A percentile compares a stretch with the other conserved stretches of the same genome.
These are phyloP conservation scores for Colletotrichum tropicale DNA, from an alignment of 2,329 filamentous ascomycete genomes.

Conservation along the genomic window DNA sequence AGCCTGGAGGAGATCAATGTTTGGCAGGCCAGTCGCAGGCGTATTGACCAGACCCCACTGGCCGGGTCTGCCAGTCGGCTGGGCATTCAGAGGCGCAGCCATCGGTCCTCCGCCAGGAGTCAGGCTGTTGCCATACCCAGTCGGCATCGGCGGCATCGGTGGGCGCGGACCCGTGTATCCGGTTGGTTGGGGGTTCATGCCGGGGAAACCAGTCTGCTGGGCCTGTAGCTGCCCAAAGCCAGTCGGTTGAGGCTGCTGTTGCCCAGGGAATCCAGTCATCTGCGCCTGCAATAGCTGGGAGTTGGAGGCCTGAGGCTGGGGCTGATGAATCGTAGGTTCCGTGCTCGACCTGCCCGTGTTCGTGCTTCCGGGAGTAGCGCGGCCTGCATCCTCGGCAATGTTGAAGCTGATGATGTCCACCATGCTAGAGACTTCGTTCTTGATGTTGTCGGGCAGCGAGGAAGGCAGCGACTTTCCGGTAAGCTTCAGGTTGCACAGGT, in stretches of 20 bases:
- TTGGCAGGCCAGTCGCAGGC: constrained; percentile 85
- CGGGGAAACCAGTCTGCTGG: constrained; percentile 74
- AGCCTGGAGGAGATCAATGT: constrained; percentile 89
- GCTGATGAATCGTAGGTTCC: constrained; percentile 66
- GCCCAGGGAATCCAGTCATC: constrained; percentile 70
- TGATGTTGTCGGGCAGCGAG: constrained; percentile 80
- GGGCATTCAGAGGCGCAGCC: constrained; percentile 77
- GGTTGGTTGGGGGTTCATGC: constrained; percentile 66
- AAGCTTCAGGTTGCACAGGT: constrained; percentile 92
- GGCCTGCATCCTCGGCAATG: constrained; percentile 72
- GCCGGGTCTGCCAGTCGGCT: constrained; percentile 89
- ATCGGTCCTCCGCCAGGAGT: constrained; percentile 67
- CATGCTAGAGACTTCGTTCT: constrained; percentile 99
- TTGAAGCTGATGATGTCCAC: constrained; percentile 99
- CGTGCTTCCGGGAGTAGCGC: constrained; percentile 62
- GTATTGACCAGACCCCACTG: constrained; percentile 99
- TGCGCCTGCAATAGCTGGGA: constrained; percentile 68
- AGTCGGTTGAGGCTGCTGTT: constrained; percentile 41
- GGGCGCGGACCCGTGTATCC: constrained; percentile 82
- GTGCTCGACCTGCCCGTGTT: constrained; percentile 59
- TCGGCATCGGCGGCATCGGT: constrained; percentile 82
- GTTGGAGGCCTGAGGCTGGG: constrained; percentile 77
- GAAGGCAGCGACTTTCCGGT: constrained; percentile 83
- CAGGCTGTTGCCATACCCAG: constrained; percentile 58
- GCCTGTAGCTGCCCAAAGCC: constrained; percentile 68